Percentiles rank a stretch among this genome's conserved stretches.
Evolutionary conservation across 2,329 filamentous ascomycete species (phyloP).

Genomic region (Fusarium continuum): DNA sequence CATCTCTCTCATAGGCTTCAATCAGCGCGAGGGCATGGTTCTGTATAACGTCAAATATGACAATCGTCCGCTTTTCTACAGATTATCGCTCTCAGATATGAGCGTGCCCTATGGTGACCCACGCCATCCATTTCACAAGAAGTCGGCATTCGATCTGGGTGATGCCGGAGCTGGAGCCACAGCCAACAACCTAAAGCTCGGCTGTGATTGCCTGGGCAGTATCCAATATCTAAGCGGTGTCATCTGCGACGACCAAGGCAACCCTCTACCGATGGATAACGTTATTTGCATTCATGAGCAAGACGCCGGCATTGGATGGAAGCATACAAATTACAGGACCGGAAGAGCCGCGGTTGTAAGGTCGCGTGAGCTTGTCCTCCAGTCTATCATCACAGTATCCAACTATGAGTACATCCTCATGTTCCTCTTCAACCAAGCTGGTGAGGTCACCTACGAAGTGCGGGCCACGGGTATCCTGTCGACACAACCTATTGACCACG

Average conservation of each 20-base stretch:
- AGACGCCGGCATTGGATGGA: constrained; percentile 77
- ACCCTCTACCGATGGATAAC: constrained; percentile 61
- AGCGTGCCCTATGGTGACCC: constrained; percentile 75
- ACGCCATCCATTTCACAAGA: constrained; percentile 71
- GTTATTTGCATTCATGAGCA: constrained; percentile 76
- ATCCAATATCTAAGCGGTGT: constrained; percentile 71
- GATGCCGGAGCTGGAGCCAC: constrained; percentile 73
- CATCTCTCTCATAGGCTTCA: constrained; percentile 57
- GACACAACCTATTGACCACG: constrained; percentile 67
- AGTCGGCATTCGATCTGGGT: constrained; percentile 77
- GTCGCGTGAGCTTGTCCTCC: constrained; percentile 70
- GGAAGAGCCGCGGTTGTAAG: constrained; percentile 67
- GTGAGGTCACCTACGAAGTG: constrained; percentile 68
- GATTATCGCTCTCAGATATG: constrained; percentile 76
- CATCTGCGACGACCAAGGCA: constrained; percentile 62
- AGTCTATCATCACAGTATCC: constrained; percentile 71
- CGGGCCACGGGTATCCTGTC: constrained; percentile 73
- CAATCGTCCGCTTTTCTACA: constrained; percentile 70
- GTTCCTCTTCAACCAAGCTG: constrained; percentile 68
- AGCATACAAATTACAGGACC: constrained; percentile 75
- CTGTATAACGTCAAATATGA: constrained; percentile 76
- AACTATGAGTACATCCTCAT: constrained; percentile 57
- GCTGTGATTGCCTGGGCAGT: constrained; percentile 75
- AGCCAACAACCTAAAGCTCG: constrained; percentile 73
- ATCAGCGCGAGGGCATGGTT: constrained; percentile 74